Evolutionary conservation across 495 filamentous ascomycete species (phyloP).

Genomic region (Thozetella sp.): DNA sequence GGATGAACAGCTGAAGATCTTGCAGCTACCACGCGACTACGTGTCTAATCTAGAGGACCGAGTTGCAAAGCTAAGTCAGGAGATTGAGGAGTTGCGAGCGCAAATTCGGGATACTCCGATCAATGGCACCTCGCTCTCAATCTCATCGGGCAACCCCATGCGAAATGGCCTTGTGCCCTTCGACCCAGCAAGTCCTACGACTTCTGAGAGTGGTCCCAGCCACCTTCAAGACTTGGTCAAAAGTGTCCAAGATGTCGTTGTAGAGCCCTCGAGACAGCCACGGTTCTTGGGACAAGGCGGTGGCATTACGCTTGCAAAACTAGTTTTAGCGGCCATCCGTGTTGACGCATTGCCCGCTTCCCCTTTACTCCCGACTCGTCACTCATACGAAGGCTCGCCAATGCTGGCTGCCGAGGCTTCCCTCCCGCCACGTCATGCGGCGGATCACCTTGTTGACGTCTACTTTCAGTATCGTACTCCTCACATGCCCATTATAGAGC

Average conservation of each 20-base stretch:
- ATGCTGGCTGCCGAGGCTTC: neutral
- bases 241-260: neutral
- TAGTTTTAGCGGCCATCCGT: neutral
- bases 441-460: neutral
- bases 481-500: neutral
- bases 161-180: neutral
- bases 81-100: neutral
- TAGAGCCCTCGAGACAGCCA: neutral
- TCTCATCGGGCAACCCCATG: neutral
- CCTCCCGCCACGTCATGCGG: neutral
- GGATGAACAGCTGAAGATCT: neutral
- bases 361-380: neutral
- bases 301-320: neutral
- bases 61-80: neutral
- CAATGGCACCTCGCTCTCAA: neutral
- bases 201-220: neutral
- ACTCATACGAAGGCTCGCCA: neutral
- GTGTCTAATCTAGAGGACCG: neutral
- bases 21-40: neutral
- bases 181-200: neutral
- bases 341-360: neutral
- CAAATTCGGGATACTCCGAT: neutral
- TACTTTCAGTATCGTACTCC: neutral
- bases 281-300: neutral
- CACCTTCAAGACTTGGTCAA: neutral